Percentiles rank a stretch among this genome's conserved stretches.
These are phyloP conservation scores for Eucalyptus melliodora DNA, from an alignment of 345 rosid genomes.

Conservation along the genomic window DNA sequence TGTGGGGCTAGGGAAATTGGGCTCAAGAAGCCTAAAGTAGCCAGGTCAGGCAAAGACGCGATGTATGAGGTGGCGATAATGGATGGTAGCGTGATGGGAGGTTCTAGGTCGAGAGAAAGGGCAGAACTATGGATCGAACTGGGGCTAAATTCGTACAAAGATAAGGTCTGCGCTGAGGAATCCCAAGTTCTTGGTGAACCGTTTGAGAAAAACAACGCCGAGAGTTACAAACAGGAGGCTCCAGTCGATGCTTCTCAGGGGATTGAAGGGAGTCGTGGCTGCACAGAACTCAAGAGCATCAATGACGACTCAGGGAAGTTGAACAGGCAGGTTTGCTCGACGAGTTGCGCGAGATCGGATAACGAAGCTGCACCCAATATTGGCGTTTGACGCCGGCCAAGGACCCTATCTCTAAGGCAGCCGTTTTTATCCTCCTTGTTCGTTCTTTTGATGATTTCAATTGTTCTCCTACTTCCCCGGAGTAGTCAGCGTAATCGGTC, in stretches of 20 bases:
- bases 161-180: neutral
- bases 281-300: neutral
- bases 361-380: neutral
- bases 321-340: neutral
- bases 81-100: neutral
- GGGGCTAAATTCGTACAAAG: neutral
- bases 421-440: constrained; percentile 8
- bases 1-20: neutral
- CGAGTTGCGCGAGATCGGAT: constrained; percentile 67
- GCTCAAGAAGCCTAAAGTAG: neutral
- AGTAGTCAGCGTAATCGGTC: no score
- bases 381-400: neutral
- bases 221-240: neutral
- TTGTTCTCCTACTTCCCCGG: no score
- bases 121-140: neutral
- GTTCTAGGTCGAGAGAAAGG: neutral
- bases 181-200: neutral
- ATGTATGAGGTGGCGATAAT: neutral
- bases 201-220: neutral
- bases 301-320: neutral
- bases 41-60: neutral
- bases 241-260: neutral
- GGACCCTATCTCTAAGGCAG: neutral
- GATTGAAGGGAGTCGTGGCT: neutral
- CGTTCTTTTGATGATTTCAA: neutral